A percentile compares a stretch with the other conserved stretches of the same genome.
These are phyloP conservation scores for Letharia lupina DNA, from an alignment of 495 filamentous ascomycete genomes.

Conservation along the genomic window DNA sequence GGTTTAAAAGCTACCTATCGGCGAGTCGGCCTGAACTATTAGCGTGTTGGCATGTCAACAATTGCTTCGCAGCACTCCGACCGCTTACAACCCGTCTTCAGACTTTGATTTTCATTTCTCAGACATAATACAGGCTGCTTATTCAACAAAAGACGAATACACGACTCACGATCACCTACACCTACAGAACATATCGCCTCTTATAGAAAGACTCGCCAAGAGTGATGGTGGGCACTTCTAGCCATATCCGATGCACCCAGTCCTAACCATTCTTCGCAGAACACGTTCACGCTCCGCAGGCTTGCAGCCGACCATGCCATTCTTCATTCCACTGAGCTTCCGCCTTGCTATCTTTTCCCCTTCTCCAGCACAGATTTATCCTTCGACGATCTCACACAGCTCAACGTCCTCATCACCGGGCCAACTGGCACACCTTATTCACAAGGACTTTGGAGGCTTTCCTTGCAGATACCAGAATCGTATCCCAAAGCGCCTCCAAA, in stretches of 20 bases:
- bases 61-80: background rate
- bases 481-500: conserved; percentile 60
- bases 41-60: conserved; percentile 2
- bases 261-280: conserved; percentile 9
- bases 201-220: background rate
- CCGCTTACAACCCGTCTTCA: background rate
- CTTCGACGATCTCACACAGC: conserved; percentile 51
- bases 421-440: conserved; percentile 58
- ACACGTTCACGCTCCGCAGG: conserved; percentile 48
- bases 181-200: background rate
- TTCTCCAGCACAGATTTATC: conserved; percentile 29
- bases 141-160: background rate
- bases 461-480: conserved; percentile 53
- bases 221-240: background rate
- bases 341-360: conserved; percentile 61
- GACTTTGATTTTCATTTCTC: background rate
- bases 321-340: conserved; percentile 48
- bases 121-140: background rate
- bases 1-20: too few species aligned
- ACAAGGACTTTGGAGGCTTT: conserved; percentile 51
- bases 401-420: conserved; percentile 53
- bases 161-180: background rate
- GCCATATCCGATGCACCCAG: background rate
- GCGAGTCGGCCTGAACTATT: background rate
- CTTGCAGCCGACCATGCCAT: conserved; percentile 57